These are phyloP conservation scores for Dillenia turbinata DNA, from an alignment of 164 flowering plant genomes.

Conservation along the genomic window DNA sequence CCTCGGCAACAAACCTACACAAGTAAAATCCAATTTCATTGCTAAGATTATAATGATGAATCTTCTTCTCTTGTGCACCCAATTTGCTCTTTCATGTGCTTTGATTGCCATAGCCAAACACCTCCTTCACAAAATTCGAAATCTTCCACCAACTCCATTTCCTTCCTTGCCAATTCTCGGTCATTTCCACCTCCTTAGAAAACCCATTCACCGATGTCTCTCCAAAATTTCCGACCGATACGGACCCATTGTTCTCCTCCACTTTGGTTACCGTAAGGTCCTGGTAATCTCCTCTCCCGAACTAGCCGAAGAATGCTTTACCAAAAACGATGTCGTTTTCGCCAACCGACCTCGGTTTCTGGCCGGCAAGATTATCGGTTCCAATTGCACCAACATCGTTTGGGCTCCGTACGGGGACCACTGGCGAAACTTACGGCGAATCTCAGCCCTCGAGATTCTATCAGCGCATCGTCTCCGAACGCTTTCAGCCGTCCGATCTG, in stretches of 20 bases:
- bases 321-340: slow-evolving; percentile 14
- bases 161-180: slow-evolving; percentile 20
- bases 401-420: slow-evolving; percentile 14
- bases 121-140: slow-evolving; percentile 6
- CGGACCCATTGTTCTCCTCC: background rate
- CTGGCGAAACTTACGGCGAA: slow-evolving; percentile 15
- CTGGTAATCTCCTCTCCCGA: background rate
- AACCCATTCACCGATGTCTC: slow-evolving; percentile 1
- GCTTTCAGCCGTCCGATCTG: slow-evolving; percentile 8
- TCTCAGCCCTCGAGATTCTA: slow-evolving; percentile 14
- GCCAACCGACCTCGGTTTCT: slow-evolving; percentile 22
- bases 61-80: too few relatives aligned
- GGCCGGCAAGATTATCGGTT: slow-evolving; percentile 12
- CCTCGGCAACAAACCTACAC: too few relatives aligned
- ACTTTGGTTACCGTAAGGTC: slow-evolving; percentile 2
- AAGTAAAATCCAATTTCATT: too few relatives aligned
- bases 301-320: slow-evolving; percentile 10
- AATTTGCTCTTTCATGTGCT: too few relatives aligned
- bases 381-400: slow-evolving; percentile 10
- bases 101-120: slow-evolving; percentile 1
- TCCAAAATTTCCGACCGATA: background rate
- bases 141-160: slow-evolving; percentile 20
- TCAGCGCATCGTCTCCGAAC: slow-evolving; percentile 7
- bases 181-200: slow-evolving; percentile 3
- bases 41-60: too few relatives aligned